phyloP scores from a whole-genome alignment of 768 basidiomycete species.

The Russula virescens region DNA sequence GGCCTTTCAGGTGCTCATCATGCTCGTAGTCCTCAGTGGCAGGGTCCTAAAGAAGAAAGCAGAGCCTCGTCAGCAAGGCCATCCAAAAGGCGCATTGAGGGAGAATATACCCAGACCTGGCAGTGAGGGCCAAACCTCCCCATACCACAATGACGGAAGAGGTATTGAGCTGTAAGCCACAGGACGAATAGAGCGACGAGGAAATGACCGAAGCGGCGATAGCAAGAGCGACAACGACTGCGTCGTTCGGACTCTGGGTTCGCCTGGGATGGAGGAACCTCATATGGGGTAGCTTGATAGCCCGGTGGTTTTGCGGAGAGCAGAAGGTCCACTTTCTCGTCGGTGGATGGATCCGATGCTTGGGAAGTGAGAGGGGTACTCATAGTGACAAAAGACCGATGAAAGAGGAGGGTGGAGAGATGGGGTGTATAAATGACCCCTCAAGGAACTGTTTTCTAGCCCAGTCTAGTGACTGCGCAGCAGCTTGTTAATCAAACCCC shows the following conservation, averaged over 20 bases:
- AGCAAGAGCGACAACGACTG: background rate
- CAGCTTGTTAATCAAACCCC: background rate
- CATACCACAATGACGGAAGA: conserved; percentile 1
- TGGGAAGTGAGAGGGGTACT: background rate
- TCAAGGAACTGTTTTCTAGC: background rate
- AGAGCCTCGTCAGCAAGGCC: background rate
- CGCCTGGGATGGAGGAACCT: background rate
- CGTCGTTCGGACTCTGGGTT: background rate
- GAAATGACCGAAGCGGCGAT: conserved; percentile 6
- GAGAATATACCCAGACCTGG: background rate
- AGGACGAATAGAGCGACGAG: background rate
- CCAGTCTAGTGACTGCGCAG: background rate
- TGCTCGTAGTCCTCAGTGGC: background rate
- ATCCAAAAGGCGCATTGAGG: background rate
- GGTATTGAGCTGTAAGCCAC: background rate
- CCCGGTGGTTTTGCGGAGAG: background rate
- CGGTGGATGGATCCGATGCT: background rate
- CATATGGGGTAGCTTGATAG: background rate
- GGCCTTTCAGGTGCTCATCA: background rate
- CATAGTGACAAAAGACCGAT: background rate
- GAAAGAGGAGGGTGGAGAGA: background rate
- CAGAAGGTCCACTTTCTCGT: conserved; percentile 3
- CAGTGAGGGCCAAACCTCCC: background rate
- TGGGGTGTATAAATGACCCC: background rate
- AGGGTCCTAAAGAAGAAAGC: background rate